Base-by-base conservation (phyloP, 345 rosid genomes). In the Toxicodendron radicans region DNA sequence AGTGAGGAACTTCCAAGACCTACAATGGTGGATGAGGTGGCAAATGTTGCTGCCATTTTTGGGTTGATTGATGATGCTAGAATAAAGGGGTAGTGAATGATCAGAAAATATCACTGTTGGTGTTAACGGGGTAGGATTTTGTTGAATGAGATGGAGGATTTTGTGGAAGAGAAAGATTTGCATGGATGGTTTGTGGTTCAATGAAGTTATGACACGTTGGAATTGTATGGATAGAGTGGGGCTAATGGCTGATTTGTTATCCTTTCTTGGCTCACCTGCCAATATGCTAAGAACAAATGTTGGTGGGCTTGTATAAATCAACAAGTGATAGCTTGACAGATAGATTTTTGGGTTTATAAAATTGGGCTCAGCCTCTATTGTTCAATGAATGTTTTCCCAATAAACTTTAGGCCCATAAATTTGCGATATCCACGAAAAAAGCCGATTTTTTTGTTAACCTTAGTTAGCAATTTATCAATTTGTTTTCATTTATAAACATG, bases 1-100 rank as follows among this genome's bases (percentile, higher is more conserved):
- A 85, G 83, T 0, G 84, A 71, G 75, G 87, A 59, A 73, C 83
- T 76, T 82, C 86, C 87, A n/a, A 94, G 88, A 74, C 97, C 97
- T 24, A 84, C 68, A 46, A 92, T 86, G 72, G 94, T 75, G 14
- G 94, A 83, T 13, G 96, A 83, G 60, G 86, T 72, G 49, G 91
- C 83, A 75, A 86, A 75, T 71, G 90, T 59, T 61, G 97, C 2
- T n/a, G 13, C 51, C 23, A 23, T 35, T 35, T 74, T n/a, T 9
- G 11, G 63, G 43, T 10, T 32, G 35, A 32, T 4, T 35, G 38
- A 35, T 35, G 38, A 4, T 60, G 59, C 56, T 66, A 62, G 17
- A 38, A 32, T 4, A 35, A 35, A 3, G 38, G 38, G 38, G 30
- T 1, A 27, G 52, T 64, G 23, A 49, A 72, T 64, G 67, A 48